Base-by-base conservation (phyloP, 2,329 filamentous ascomycete genomes). In the Rachicladosporium sp. region DNA sequence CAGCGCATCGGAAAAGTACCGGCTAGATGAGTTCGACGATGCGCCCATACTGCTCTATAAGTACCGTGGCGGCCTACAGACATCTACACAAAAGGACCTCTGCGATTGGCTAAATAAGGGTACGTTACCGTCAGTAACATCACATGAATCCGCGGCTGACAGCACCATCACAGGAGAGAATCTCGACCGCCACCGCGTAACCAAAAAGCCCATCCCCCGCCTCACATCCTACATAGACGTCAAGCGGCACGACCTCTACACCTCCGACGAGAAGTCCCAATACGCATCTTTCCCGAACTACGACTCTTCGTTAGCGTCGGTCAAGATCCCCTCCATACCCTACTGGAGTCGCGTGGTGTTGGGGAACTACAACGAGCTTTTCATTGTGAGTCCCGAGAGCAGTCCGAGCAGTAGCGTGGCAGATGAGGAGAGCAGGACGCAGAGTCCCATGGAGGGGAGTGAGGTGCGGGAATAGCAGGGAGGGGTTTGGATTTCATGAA, bases 281-380 rank as follows among this genome's bases (percentile, higher is more conserved):
- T 61, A 56, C 48, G 38, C 41, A n/a, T 36, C 51, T 8, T 51
- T 52, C 13, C 65, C 66, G 21, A 66, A 65, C 37, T 61, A 60
- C 53, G 64, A 67, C 50, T 59, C 59, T n/a, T 64, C 61, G 1
- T 55, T 69, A 38, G 67, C 67, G 12, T 66, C 65, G 38, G 57
- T 70, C 42, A 63, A 64, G 35, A 55, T 70, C 13, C 65, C 66
- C 4, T 59, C 56, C 8, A 49, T 51, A 23, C 62, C 64, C 7
- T 68, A 66, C 47, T 66, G 64, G 60, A 65, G 64, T 43, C 59
- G 64, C 31, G 53, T 68, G 45, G 49, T 69, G 10, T 55, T 67
- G 41, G 63, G 65, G 41, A 62, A 58, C 41, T 69, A 61, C 45
- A 59, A 65, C 15, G 61, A 69, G 29, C 57, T 70, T n/a, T 70